Evolutionary conservation across 2,329 filamentous ascomycete species (phyloP).

Genomic region (Neocucurbitaria cava): DNA sequence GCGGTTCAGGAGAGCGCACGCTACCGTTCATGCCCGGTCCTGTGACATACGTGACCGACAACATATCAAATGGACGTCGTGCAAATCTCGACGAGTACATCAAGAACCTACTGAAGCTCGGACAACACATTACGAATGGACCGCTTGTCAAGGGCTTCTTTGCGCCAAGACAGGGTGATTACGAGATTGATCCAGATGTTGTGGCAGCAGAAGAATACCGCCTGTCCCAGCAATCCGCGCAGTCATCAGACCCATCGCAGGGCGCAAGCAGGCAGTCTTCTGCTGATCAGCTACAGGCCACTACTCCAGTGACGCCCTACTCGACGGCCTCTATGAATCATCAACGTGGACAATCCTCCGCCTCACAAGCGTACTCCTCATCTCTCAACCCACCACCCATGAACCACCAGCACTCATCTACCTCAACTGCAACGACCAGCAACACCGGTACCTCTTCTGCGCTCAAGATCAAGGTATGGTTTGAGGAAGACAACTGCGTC

Average conservation of each 20-base stretch:
- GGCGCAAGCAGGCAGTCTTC: constrained; percentile 47
- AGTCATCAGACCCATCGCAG: constrained; percentile 47
- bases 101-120: constrained; percentile 85
- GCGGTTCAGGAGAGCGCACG: constrained; percentile 74
- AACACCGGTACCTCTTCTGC: constrained; percentile 41
- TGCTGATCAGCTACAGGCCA: constrained; percentile 47
- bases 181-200: constrained; percentile 81
- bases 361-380: constrained; percentile 38
- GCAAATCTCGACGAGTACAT: constrained; percentile 96
- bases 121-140: constrained; percentile 82
- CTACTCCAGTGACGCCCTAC: constrained; percentile 45
- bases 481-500: constrained; percentile 83
- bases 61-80: constrained; percentile 89
- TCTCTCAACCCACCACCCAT: constrained; percentile 45
- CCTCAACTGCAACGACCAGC: constrained; percentile 42
- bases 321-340: constrained; percentile 50
- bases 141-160: constrained; percentile 90
- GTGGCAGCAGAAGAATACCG: constrained; percentile 73
- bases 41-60: constrained; percentile 97
- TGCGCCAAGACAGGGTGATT: constrained; percentile 86
- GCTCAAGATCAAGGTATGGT: constrained; percentile 94
- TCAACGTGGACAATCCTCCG: constrained; percentile 49
- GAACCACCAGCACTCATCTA: constrained; percentile 46
- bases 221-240: constrained; percentile 65
- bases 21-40: constrained; percentile 98